Evolutionary conservation across 129 eudicot species (phyloP), one percentile per base, ranked within the genome.

Genomic region (Centaurea solstitialis): DNA sequence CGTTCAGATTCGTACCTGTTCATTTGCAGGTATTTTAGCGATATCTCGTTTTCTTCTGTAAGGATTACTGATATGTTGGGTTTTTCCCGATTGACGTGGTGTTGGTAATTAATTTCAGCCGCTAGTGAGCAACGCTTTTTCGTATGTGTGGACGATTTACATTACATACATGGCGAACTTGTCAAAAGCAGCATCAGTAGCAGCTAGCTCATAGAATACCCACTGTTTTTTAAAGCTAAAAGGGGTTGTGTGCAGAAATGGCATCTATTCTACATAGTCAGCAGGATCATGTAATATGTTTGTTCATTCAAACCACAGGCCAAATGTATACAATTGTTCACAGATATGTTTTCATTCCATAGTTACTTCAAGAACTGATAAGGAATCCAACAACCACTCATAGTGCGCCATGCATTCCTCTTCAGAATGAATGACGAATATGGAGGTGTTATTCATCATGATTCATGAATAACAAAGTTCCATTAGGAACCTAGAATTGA

Each of bases 1-100:
- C 99, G 21, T 96, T 96, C 90, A 96, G 85, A 90, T 91, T 93
- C 79, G 79, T 89, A 47, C 98, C 98, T 0, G 99, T 96, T 79
- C 94, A 96, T 80, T 88, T 96, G 70, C 98, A 96, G 99, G 99
- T 93, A 81, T 4, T 13, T 17, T 37, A 33, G 7, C 26, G 1
- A n/a, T 47, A 47, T 77, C 6, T 72, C n/a, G 0, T 79, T 66
- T 82, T 66, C 62, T 73, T 66, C 26, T 70, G 57, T 9, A 70
- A 23, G 38, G 38, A 35, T 21, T 62, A 59, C 39, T 61, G 10
- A 24, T 35, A 38, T 28, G 7, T 11, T 40, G 7, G 10, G 8
- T 24, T 68, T 73, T 43, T 18, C 18, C 11, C 21, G 18, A n/a
- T 57, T 75, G 69, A 43, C 67, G 38, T 40, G 4, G 5, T 80